phyloP scores from a whole-genome alignment of 345 rosid species.

The Angophora floribunda region DNA sequence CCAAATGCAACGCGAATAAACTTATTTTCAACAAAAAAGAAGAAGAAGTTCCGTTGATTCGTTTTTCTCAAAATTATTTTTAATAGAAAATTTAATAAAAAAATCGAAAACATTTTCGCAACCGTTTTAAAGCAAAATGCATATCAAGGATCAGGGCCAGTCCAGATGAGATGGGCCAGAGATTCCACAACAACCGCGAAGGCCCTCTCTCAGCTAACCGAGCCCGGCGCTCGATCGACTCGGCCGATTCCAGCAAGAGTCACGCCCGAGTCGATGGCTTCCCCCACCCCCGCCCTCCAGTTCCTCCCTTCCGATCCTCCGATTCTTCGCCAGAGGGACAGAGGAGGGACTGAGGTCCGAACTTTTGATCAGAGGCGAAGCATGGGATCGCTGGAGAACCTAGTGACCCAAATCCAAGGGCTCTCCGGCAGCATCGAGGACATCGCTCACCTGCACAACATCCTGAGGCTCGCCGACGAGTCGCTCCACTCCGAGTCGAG shows the following conservation, averaged over 20 bases:
- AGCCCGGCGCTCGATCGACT: not conserved
- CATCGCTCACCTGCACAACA: constrained; percentile 32
- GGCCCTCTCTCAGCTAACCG: not conserved
- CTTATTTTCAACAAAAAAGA: not conserved
- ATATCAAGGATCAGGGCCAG: not conserved
- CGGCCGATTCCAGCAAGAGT: not conserved
- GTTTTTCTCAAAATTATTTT: not conserved
- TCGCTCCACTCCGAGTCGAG: constrained; percentile 35
- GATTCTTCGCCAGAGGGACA: not conserved
- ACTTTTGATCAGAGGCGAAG: not conserved
- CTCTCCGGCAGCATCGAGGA: constrained; percentile 39
- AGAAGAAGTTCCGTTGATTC: not conserved
- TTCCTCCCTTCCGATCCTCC: not conserved
- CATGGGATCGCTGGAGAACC: constrained; percentile 33
- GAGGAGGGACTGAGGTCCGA: not conserved
- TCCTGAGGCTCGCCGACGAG: constrained; percentile 41
- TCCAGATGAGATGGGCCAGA: not conserved
- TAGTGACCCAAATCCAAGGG: constrained; percentile 59
- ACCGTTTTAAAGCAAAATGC: not conserved
- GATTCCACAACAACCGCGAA: not conserved
- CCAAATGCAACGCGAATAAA: not conserved
- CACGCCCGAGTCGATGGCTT: not conserved
- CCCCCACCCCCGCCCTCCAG: not conserved
- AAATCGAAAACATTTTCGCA: not conserved
- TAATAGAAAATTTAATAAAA: not conserved